Percentiles rank a stretch among this genome's conserved stretches.
phyloP scores from a whole-genome alignment of 306 rosid species.

The Vigna nakashimae region DNA sequence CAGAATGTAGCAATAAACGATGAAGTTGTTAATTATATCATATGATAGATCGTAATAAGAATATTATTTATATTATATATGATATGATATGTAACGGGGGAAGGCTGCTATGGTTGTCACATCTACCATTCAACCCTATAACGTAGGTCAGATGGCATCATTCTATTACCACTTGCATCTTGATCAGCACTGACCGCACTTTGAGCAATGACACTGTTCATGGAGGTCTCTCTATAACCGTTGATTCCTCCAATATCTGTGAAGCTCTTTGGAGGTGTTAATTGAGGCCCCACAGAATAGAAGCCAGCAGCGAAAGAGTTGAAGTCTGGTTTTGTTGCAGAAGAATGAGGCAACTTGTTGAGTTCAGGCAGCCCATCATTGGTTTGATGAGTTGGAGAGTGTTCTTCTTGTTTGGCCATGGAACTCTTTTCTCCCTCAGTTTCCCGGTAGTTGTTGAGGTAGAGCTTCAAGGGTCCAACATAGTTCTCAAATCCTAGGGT shows the following conservation, averaged over 20 bases:
- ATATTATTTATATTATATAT: slow-evolving; percentile 1
- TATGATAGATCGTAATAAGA: background rate
- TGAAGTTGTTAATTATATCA: background rate
- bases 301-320: slow-evolving; percentile 53
- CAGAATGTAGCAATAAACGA: background rate
- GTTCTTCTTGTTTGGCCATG: slow-evolving; percentile 54
- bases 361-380: slow-evolving; percentile 35
- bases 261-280: slow-evolving; percentile 40
- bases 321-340: slow-evolving; percentile 40
- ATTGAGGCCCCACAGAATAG: slow-evolving; percentile 57
- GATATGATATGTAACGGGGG: slow-evolving; percentile 19
- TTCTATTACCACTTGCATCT: slow-evolving; percentile 57
- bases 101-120: slow-evolving; percentile 23
- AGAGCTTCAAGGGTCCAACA: slow-evolving; percentile 72
- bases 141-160: slow-evolving; percentile 58
- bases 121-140: slow-evolving; percentile 72
- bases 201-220: slow-evolving; percentile 39
- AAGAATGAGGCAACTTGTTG: slow-evolving; percentile 31
- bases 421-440: slow-evolving; percentile 73
- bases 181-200: slow-evolving; percentile 44
- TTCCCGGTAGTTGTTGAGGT: slow-evolving; percentile 77
- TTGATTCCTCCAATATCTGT: slow-evolving; percentile 48
- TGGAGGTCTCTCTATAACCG: slow-evolving; percentile 53
- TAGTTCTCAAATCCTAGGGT: slow-evolving; percentile 83
- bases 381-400: slow-evolving; percentile 34